These are phyloP conservation scores for Penicillium bovifimosum DNA, from an alignment of 495 filamentous ascomycete genomes.

Conservation along the genomic window DNA sequence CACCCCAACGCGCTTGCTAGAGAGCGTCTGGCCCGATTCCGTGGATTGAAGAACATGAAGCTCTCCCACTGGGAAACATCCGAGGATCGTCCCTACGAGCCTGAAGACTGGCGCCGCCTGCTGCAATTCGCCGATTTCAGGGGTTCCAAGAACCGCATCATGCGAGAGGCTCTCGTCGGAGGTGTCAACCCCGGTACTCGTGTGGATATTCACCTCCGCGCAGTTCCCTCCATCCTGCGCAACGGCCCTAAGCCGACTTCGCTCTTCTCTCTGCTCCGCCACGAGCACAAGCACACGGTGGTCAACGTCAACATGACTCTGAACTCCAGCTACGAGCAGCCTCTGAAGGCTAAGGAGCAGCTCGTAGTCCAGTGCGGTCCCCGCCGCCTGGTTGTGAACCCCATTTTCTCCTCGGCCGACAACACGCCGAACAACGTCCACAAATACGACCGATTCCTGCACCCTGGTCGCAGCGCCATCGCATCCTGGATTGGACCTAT, in stretches of 20 bases:
- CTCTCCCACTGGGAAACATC: slow-evolving; percentile 81
- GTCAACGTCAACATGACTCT: slow-evolving; percentile 83
- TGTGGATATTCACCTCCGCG: slow-evolving; percentile 73
- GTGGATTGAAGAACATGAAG: slow-evolving; percentile 84
- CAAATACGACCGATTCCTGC: slow-evolving; percentile 90
- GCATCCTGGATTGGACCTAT: slow-evolving; percentile 86
- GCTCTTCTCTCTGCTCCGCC: slow-evolving; percentile 79
- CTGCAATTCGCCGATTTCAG: slow-evolving; percentile 81
- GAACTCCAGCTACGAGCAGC: slow-evolving; percentile 59
- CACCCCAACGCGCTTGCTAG: slow-evolving; percentile 80
- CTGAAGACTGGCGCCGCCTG: slow-evolving; percentile 81
- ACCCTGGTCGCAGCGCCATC: slow-evolving; percentile 85
- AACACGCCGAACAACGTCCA: slow-evolving; percentile 91
- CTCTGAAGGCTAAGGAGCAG: slow-evolving; percentile 84
- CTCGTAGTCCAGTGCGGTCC: slow-evolving; percentile 85
- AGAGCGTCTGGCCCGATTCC: slow-evolving; percentile 77
- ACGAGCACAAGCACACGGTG: slow-evolving; percentile 89
- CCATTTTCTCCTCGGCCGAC: slow-evolving; percentile 77
- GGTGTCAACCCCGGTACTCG: slow-evolving; percentile 78
- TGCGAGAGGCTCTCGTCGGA: slow-evolving; percentile 77
- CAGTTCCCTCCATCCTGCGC: slow-evolving; percentile 58
- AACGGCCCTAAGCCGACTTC: slow-evolving; percentile 55
- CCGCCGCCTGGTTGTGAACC: slow-evolving; percentile 78
- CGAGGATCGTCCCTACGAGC: slow-evolving; percentile 79
- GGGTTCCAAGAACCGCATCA: slow-evolving; percentile 63